A percentile compares a stretch with the other conserved stretches of the same genome.
These are phyloP conservation scores for Penicillium daleae DNA, from an alignment of 495 filamentous ascomycete species.

Conservation along the genomic window DNA sequence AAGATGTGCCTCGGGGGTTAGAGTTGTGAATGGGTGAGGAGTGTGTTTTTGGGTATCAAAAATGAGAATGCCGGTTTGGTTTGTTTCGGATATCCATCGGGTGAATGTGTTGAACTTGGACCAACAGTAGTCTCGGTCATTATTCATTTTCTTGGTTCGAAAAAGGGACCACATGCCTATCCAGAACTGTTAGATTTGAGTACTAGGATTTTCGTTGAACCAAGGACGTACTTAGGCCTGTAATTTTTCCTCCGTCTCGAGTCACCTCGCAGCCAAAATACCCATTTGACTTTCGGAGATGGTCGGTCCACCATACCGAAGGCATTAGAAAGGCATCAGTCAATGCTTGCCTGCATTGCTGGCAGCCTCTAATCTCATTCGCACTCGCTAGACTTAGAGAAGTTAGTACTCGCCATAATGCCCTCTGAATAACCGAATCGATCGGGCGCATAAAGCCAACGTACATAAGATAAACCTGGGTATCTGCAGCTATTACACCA, in stretches of 20 bases:
- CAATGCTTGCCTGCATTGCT: not conserved
- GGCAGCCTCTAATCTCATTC: not conserved
- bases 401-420: not conserved
- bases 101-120: conserved; percentile 40
- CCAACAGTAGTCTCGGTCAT: conserved; percentile 30
- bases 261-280: conserved; percentile 23
- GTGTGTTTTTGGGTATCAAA: conserved; percentile 32
- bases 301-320: conserved; percentile 7
- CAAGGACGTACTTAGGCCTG: conserved; percentile 11
- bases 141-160: not conserved
- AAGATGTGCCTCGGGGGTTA: not conserved
- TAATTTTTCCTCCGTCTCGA: not conserved
- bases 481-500: not conserved
- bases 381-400: not conserved
- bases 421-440: not conserved
- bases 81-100: conserved; percentile 27
- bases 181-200: not conserved
- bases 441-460: conserved; percentile 2
- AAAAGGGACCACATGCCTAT: conserved; percentile 13
- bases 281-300: conserved; percentile 14
- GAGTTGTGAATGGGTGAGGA: not conserved
- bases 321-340: conserved; percentile 5
- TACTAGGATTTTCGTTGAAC: not conserved
- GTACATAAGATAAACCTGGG: conserved; percentile 7
- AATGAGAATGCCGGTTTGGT: conserved; percentile 36